phyloP scores from a whole-genome alignment of 176 grass and related monocot genomes.

The Triticum timopheevii region DNA sequence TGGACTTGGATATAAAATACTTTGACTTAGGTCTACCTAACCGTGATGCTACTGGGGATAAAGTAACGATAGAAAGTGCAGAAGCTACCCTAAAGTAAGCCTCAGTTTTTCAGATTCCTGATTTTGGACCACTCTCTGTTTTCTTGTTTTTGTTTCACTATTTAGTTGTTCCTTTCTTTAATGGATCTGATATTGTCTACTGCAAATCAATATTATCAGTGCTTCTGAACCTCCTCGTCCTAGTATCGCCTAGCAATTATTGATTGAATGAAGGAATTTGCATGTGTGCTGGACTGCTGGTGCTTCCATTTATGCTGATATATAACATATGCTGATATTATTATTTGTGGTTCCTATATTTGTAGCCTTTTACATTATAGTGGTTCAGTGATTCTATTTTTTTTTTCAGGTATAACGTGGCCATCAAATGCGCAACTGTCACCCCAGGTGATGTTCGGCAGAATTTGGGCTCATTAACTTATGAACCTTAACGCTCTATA shows the following conservation, averaged over 20 bases:
- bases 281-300: not conserved
- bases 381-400: conserved; percentile 13
- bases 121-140: conserved; percentile 1
- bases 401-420: conserved; percentile 71
- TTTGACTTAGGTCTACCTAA: conserved; percentile 82
- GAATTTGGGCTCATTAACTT: not conserved
- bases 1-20: conserved; percentile 96
- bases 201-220: not conserved
- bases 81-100: conserved; percentile 79
- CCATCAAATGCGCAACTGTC: conserved; percentile 82
- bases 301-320: not conserved
- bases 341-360: not conserved
- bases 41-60: conserved; percentile 70
- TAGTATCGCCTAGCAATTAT: not conserved
- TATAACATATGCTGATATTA: not conserved
- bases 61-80: conserved; percentile 76
- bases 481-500: not conserved
- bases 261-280: not conserved
- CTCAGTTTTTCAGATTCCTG: not conserved
- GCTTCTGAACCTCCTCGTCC: not conserved
- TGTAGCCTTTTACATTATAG: not conserved
- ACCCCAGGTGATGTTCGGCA: conserved; percentile 57
- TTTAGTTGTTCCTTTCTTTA: not conserved
- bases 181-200: not conserved
- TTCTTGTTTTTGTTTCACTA: not conserved